Base-by-base conservation (phyloP, 208 protist species). In the Blastocrithidia nonstop region DNA sequence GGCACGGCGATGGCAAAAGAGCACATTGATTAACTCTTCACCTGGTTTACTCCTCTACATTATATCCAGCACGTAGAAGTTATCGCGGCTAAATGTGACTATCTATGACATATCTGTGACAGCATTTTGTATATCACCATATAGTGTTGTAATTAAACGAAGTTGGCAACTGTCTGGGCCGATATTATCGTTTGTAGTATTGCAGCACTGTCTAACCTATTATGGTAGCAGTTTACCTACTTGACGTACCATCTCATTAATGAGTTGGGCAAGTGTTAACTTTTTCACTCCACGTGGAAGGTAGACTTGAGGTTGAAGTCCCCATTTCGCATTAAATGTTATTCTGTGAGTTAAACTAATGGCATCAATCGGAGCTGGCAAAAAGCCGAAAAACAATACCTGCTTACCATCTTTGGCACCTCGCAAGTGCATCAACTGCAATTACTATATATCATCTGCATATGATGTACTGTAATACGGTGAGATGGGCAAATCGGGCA, bases 1-100 rank as follows among this genome's bases (percentile, higher is more conserved):
- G 29, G 29, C 11, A 38, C 72, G 66, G 2, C 77, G 68, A 28
- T 61, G 57, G 53, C 66, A 88, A 41, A 80, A 88, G 21, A 66
- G 46, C 7, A 88, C 70, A 45, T 88, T 54, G 15, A 75, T 48
- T 6, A 51, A 32, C 15, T 45, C 41, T 27, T 67, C 55, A n/a
- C 56, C 61, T 3, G 54, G 25, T 6, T 60, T 22, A 19, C 20
- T 31, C 4, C 45, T 33, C 1, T 37, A 55, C 20, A 61, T 36
- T 28, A 40, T 50, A 37, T 71, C 64, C 6, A 71, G 27, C 21
- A 71, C 32, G 8, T 37, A 17, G 21, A 60, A 25, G 28, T 66
- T 40, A 13, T 58, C 66, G 3, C 43, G 19, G 6, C 51, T 36
- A n/a, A 68, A n/a, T n/a, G n/a, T n/a, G n/a, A n/a, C n/a, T n/a